Evolutionary conservation across 1,284 basidiomycete species (phyloP), one percentile per base, ranked within the genome.

Genomic region (Trametes sp.): DNA sequence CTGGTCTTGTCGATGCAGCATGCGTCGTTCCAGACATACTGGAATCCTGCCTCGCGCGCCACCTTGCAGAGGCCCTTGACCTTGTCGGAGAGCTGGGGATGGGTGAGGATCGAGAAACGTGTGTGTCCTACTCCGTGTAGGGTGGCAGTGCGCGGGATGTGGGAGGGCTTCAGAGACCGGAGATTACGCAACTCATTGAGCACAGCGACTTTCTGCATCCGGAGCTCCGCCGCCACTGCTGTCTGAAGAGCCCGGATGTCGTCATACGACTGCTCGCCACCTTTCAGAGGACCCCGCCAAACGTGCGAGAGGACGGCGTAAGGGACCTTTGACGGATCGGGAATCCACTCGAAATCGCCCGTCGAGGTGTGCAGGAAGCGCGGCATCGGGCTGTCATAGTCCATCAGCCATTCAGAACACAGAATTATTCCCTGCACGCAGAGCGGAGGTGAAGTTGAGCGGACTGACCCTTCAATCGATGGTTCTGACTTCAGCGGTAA

Each of bases 1-100:
- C 55, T 62, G 1, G 44, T 26, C 51, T 63, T 59, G 53, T 63
- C 61, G 26, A 63, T 63, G 48, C 62, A 63, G 33, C 62, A 63
- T 24, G 62, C 52, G 35, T 63, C 62, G n/a, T 59, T 55, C 62
- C 62, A 63, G 52, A 63, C 2, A 16, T 36, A 38, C 7, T 19
- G 16, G 49, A 51, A 56, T 0, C 62, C 57, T 2, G 44, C 38
- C 7, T 28, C 24, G 8, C 41, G 57, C 5, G 62, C 61, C 19
- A 54, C 14, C 1, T 16, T 36, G 33, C 61, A 62, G n/a, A 50
- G 24, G 13, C 38, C 46, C 1, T 45, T 44, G 36, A 63, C 29
- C 33, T 63, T 63, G 13, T 33, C 16, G 16, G 52, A 55, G 1
- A 63, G 46, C 24, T 51, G 19, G n/a, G 49, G 49, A 26, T 36